Conservation (phyloP, 106 monocot genomes). For the Platanthera zijinensis region DNA sequence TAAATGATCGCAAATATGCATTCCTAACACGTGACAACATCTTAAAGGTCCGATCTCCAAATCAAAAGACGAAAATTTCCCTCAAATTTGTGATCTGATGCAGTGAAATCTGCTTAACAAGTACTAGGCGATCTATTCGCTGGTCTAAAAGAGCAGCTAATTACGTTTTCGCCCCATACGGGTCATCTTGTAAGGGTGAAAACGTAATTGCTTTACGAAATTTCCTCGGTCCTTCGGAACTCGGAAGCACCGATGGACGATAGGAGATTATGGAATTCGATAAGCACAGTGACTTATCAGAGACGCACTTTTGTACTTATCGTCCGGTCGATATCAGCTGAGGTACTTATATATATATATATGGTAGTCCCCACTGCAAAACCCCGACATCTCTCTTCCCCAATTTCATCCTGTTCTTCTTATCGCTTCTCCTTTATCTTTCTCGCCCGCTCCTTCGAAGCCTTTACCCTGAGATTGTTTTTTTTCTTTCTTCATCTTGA, state of each 20-base stretch:
- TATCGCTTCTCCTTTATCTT: neutral
- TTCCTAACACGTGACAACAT: too few relatives aligned
- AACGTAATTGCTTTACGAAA: neutral
- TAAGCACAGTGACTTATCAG: neutral
- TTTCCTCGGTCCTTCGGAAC: constrained; percentile 3
- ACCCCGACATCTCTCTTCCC: constrained; percentile 9
- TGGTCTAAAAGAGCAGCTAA: too few relatives aligned
- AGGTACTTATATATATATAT: neutral
- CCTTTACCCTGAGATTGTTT: neutral
- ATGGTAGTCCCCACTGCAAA: constrained; percentile 2
- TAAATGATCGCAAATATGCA: too few relatives aligned
- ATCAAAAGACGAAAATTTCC: too few relatives aligned
- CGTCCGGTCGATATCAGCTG: neutral
- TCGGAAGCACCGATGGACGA: neutral
- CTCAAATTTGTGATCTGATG: too few relatives aligned
- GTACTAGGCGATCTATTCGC: too few relatives aligned
- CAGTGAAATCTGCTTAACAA: too few relatives aligned
- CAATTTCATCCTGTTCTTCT: constrained; percentile 1
- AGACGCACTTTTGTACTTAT: neutral
- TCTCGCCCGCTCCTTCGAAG: neutral
- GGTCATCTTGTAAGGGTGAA: too few relatives aligned
- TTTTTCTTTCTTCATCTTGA: neutral
- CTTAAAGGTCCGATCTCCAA: too few relatives aligned
- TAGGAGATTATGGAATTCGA: neutral
- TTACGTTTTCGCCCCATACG: too few relatives aligned